Conservation (phyloP, 495 filamentous ascomycete genomes). For the Tuber magnatum region DNA sequence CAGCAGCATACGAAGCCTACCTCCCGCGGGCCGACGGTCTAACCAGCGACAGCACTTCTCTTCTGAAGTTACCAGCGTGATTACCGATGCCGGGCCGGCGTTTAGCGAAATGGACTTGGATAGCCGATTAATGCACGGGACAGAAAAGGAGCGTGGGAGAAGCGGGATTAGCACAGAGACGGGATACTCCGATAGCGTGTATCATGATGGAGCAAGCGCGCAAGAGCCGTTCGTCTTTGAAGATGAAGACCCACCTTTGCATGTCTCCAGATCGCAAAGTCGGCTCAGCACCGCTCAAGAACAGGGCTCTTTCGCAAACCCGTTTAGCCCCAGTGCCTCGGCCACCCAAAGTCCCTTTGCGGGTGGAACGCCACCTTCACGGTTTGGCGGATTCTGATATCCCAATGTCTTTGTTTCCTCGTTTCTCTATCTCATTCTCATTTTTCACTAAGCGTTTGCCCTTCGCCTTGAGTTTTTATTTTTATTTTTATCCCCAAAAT, state of each 20-base stretch:
- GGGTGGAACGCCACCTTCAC: background rate
- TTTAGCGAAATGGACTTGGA: background rate
- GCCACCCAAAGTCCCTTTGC: background rate
- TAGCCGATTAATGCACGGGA: background rate
- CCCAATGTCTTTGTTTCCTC: background rate
- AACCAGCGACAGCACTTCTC: background rate
- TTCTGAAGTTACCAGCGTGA: background rate
- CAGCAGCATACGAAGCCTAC: background rate
- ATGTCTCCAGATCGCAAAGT: background rate
- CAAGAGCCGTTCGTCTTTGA: background rate
- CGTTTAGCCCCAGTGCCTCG: background rate
- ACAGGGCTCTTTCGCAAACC: background rate
- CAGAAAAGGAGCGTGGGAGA: constrained; percentile 2
- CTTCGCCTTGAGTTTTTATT: background rate
- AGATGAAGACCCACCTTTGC: constrained; percentile 15
- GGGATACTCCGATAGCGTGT: constrained; percentile 31
- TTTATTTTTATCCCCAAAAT: background rate
- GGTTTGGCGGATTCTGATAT: background rate
- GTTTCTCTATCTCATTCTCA: background rate
- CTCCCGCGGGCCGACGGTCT: background rate
- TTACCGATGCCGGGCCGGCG: background rate
- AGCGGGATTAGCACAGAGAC: constrained; percentile 21
- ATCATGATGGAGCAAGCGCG: constrained; percentile 15
- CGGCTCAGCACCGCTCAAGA: background rate
- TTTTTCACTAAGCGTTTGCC: background rate